phyloP scores from a whole-genome alignment of 805 yeast species.

The Spathaspora hagerdaliae region DNA sequence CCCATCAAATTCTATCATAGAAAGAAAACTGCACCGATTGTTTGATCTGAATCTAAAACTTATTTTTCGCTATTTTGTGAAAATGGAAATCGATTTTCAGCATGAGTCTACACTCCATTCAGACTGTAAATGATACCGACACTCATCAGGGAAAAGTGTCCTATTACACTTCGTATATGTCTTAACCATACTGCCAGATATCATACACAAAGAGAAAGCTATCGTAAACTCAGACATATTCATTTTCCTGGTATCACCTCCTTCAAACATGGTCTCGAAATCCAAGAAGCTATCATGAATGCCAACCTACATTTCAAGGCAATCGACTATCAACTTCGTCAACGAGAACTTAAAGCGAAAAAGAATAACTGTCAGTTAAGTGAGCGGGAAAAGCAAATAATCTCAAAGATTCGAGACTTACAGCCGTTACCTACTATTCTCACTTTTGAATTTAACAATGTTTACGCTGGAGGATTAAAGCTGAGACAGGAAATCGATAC shows the following conservation, averaged over 20 bases:
- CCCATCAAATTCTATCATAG: too few relatives aligned
- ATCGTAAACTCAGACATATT: slow-evolving; percentile 34
- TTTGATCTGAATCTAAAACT: too few relatives aligned
- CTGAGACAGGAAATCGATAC: slow-evolving; percentile 48
- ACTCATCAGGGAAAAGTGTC: too few relatives aligned
- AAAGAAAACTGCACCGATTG: too few relatives aligned
- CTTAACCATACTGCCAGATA: neutral
- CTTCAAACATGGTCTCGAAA: slow-evolving; percentile 44
- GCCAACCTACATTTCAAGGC: slow-evolving; percentile 57
- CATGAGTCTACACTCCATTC: too few relatives aligned
- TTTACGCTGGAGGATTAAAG: slow-evolving; percentile 89
- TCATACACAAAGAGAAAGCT: slow-evolving; percentile 18
- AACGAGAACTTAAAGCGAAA: slow-evolving; percentile 28
- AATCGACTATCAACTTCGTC: slow-evolving; percentile 45
- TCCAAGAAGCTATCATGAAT: slow-evolving; percentile 54
- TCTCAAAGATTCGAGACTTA: slow-evolving; percentile 32
- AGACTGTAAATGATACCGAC: too few relatives aligned
- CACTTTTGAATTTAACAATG: slow-evolving; percentile 81
- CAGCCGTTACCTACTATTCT: slow-evolving; percentile 66
- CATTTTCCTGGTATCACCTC: slow-evolving; percentile 40
- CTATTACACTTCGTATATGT: neutral
- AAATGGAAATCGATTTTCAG: too few relatives aligned
- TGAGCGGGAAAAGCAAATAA: slow-evolving; percentile 43
- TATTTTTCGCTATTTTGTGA: too few relatives aligned
- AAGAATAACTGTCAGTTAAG: slow-evolving; percentile 38